A percentile compares a stretch with the other conserved stretches of the same genome.
Conservation (phyloP, 305 asterid species). For the Andrographis paniculata region DNA sequence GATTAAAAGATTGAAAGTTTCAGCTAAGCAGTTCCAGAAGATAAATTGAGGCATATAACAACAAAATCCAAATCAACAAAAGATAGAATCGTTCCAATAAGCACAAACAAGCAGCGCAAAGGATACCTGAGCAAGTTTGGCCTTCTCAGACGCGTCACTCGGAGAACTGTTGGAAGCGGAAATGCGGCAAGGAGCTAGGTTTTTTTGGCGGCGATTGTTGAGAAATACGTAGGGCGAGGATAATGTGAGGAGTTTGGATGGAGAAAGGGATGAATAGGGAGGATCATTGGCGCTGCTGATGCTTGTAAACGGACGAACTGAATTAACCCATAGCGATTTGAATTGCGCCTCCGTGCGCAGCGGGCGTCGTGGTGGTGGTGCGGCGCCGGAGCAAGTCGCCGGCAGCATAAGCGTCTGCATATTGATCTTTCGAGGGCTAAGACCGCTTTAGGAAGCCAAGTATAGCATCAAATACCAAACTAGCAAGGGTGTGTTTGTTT, state of each 20-base stretch:
- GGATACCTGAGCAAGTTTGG: slow-evolving; percentile 69
- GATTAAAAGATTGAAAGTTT: slow-evolving; percentile 8
- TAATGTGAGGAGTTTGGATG: slow-evolving; percentile 27
- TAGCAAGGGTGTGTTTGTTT: too few relatives aligned
- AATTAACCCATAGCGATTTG: slow-evolving; percentile 15
- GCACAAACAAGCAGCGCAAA: slow-evolving; percentile 5
- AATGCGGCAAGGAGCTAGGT: slow-evolving; percentile 37
- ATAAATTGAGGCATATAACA: background rate
- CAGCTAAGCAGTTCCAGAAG: slow-evolving; percentile 8
- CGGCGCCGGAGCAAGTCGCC: slow-evolving; percentile 59
- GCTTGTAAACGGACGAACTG: slow-evolving; percentile 19
- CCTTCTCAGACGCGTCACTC: slow-evolving; percentile 58
- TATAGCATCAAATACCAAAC: too few relatives aligned
- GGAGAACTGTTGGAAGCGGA: slow-evolving; percentile 42
- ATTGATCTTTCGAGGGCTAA: slow-evolving; percentile 10
- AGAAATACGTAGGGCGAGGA: slow-evolving; percentile 33
- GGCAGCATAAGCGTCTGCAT: slow-evolving; percentile 84
- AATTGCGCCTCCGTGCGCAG: slow-evolving; percentile 23
- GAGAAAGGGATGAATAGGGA: slow-evolving; percentile 31
- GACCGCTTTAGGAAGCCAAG: too few relatives aligned
- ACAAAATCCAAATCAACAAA: slow-evolving; percentile 14
- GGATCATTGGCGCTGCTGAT: slow-evolving; percentile 21
- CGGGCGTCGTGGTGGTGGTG: slow-evolving; percentile 36
- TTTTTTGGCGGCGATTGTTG: slow-evolving; percentile 23
- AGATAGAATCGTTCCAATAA: slow-evolving; percentile 5